Conservation (phyloP, 2,329 filamentous ascomycete genomes). For the Clonostachys rhizophaga region DNA sequence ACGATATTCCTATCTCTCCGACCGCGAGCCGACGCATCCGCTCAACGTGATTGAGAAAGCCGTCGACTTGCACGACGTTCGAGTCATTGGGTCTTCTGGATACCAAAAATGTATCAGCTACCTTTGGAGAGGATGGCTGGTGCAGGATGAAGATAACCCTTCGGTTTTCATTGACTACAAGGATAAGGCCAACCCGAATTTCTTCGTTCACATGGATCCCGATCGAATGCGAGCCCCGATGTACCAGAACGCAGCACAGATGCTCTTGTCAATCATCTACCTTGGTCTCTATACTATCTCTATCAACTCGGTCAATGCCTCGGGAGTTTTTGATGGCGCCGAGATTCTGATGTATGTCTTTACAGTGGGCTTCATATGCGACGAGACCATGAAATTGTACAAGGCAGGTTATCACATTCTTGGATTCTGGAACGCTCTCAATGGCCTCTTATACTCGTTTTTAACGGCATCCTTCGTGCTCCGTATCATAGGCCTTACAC, state of each 20-base stretch:
- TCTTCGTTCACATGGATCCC: slow-evolving; percentile 82
- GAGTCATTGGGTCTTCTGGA: slow-evolving; percentile 84
- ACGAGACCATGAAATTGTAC: slow-evolving; percentile 85
- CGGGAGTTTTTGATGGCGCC: slow-evolving; percentile 76
- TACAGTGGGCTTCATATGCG: slow-evolving; percentile 84
- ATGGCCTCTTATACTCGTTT: slow-evolving; percentile 74
- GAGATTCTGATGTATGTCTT: slow-evolving; percentile 87
- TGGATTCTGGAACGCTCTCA: slow-evolving; percentile 97
- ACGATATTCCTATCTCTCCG: slow-evolving; percentile 76
- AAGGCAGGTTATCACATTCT: slow-evolving; percentile 91
- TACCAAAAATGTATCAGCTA: slow-evolving; percentile 95
- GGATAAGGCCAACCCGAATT: slow-evolving; percentile 71
- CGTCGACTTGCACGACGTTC: slow-evolving; percentile 85
- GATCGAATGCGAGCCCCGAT: slow-evolving; percentile 89
- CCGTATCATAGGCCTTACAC: slow-evolving; percentile 71
- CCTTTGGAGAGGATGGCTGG: slow-evolving; percentile 92
- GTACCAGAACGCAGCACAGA: slow-evolving; percentile 88
- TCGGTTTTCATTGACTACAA: slow-evolving; percentile 86
- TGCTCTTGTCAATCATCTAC: slow-evolving; percentile 79
- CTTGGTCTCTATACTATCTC: slow-evolving; percentile 82
- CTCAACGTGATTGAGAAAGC: slow-evolving; percentile 90
- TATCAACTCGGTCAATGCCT: slow-evolving; percentile 89
- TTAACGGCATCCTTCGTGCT: slow-evolving; percentile 74
- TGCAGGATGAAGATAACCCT: slow-evolving; percentile 92
- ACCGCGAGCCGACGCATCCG: slow-evolving; percentile 67